Base-by-base conservation (phyloP, 352 stramenopile genomes). In the Aphanomyces cochlioides region DNA sequence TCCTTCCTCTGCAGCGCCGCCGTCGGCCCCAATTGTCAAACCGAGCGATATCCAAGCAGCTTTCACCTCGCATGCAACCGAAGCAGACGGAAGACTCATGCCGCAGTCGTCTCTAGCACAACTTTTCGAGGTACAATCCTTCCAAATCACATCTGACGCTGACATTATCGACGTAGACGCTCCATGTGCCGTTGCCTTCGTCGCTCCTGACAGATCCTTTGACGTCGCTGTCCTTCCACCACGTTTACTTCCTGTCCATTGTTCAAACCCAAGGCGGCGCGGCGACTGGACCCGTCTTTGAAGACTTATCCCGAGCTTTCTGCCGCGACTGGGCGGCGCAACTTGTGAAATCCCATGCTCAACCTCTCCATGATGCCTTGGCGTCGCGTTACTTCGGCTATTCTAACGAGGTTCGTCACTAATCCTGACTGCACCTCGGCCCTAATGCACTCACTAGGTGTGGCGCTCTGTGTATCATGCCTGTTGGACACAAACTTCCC, bases 341-440 rank as follows among this genome's bases (percentile, higher is more conserved):
- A 4, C 17, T 61, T 6, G 64, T 70, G 13, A 10, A 28, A 4
- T n/a, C 12, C 17, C n/a, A 21, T 37, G 53, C n/a, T 7, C 4
- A 56, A 19, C 45, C 64, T 4, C 6, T 70, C 15, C 19, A 36
- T 7, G 64, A 47, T 7, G 19, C 39, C 21, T 43, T 70, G 5
- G 8, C 19, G 38, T 39, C 53, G 36, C 64, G 53, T 6, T 70
- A 36, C 40, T 70, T 56, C 38, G 64, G 64, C 64, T 70, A 70
- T 54, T 70, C 64, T 4, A 70, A 70, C 64, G 64, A 70, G 47
- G 63, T 69, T 40, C 21, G 2, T 12, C 17, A 28, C 5, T n/a
- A n/a, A n/a, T n/a, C n/a, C n/a, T 19, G 38, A 7, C 13, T 38
- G 64, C 17, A 45, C 15, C 50, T 69, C 2, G 47, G 13, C 1